These are phyloP conservation scores for Clonostachys rhizophaga DNA, from an alignment of 2,329 filamentous ascomycete genomes.

Conservation along the genomic window DNA sequence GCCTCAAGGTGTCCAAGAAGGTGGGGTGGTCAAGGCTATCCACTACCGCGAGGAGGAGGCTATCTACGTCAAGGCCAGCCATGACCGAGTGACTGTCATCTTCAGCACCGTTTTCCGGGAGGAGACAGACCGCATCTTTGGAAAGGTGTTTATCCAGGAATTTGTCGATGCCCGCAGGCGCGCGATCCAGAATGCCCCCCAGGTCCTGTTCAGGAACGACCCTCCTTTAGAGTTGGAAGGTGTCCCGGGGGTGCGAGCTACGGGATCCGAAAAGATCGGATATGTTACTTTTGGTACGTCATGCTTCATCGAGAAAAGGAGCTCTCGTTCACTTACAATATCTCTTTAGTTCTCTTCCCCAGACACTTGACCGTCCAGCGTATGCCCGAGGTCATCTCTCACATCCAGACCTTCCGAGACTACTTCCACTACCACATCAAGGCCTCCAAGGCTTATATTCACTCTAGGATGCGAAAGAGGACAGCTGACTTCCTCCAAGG, in stretches of 20 bases:
- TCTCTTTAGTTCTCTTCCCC: constrained; percentile 76
- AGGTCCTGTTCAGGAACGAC: constrained; percentile 94
- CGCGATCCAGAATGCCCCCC: constrained; percentile 96
- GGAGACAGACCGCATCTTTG: constrained; percentile 95
- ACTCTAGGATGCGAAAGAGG: constrained; percentile 94
- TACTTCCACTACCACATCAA: constrained; percentile 99
- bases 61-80: constrained; percentile 96
- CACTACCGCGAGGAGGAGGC: constrained; percentile 99
- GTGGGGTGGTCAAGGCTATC: constrained; percentile 90
- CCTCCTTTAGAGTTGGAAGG: constrained; percentile 87
- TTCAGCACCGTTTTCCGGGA: constrained; percentile 98
- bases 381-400: constrained; percentile 92
- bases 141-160: constrained; percentile 97
- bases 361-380: constrained; percentile 87
- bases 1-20: constrained; percentile 83
- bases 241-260: constrained; percentile 74
- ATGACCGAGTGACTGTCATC: constrained; percentile 96
- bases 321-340: constrained; percentile 9
- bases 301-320: background rate
- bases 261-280: constrained; percentile 80
- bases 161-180: constrained; percentile 94
- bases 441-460: constrained; percentile 98
- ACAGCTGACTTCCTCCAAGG: constrained; percentile 98
- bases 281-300: constrained; percentile 92
- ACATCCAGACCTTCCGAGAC: constrained; percentile 99